Evolutionary conservation across 768 basidiomycete genomes (phyloP), one percentile per base, ranked within the genome.

Genomic region (Termitomyces sp.): DNA sequence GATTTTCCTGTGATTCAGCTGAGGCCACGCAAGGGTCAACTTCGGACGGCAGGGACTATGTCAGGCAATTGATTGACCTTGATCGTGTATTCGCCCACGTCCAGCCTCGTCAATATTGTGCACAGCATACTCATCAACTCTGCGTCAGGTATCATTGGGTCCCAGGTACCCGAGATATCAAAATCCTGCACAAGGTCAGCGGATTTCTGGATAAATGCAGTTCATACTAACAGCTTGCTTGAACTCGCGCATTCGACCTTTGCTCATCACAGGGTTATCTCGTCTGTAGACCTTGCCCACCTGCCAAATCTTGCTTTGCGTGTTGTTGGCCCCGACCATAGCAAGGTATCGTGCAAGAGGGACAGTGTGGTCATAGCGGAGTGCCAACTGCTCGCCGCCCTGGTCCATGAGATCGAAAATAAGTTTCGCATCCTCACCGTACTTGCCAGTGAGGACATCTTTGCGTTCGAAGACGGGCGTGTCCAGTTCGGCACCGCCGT

Each of bases 401-500:
- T 99, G 96, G 71, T 98, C 97, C 79, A 88, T 85, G 48, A 99
- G 80, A 71, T 98, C 97, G 68, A 97, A 98, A 59, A 99, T 98
- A 62, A 98, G 85, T 70, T 98, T 99, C 39, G 86, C 81, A 67
- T 98, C 97, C 71, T 99, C 97, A 52, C 97, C 97, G 63, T 98
- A 97, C 73, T 99, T 99, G 58, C 93, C 96, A 1, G 94, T 84
- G 42, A 98, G 74, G 56, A 99, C 86, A 67, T 99, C 97, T 70
- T 95, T 95, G 59, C 96, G 86, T 73, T 98, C 97, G 64, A 99
- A 98, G 6, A 98, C 95, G 52, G 97, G 97, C 2, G 97, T 99
- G 72, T 99, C 97, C 54, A 99, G 91, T 59, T 91, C 93, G 52
- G 84, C 80, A 7, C 88, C 97, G 12, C 97, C 97, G 66, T 88